phyloP scores from a whole-genome alignment of 1,139 yeast genomes.

The Petasospora fabianii region DNA sequence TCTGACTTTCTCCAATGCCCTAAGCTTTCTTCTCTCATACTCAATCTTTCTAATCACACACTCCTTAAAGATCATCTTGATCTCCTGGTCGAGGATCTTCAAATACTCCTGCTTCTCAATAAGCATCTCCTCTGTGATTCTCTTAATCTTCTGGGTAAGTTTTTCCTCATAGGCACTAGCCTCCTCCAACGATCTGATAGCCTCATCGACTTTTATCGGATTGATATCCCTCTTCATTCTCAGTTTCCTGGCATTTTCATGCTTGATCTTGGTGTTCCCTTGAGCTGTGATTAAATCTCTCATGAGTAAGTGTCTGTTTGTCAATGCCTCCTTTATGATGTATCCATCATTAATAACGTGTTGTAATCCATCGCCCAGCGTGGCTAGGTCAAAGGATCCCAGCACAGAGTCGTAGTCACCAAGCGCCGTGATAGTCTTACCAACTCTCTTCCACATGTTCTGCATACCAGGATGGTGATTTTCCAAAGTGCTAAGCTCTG shows the following conservation, averaged over 20 bases:
- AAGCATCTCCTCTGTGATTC: slow-evolving; percentile 84
- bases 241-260: slow-evolving; percentile 68
- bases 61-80: slow-evolving; percentile 52
- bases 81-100: slow-evolving; percentile 51
- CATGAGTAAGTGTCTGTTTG: slow-evolving; percentile 90
- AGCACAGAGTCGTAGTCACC: slow-evolving; percentile 78
- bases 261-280: slow-evolving; percentile 64
- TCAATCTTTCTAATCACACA: slow-evolving; percentile 74
- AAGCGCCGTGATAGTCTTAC: slow-evolving; percentile 61
- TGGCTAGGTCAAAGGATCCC: slow-evolving; percentile 70
- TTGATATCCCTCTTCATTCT: slow-evolving; percentile 74
- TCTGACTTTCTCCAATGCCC: slow-evolving; percentile 71
- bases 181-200: slow-evolving; percentile 71
- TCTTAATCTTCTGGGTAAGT: slow-evolving; percentile 66
- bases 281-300: slow-evolving; percentile 83
- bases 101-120: slow-evolving; percentile 62
- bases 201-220: slow-evolving; percentile 89
- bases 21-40: slow-evolving; percentile 77
- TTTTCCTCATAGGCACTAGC: slow-evolving; percentile 80
- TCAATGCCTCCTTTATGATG: slow-evolving; percentile 85
- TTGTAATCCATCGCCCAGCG: slow-evolving; percentile 72
- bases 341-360: slow-evolving; percentile 71
- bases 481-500: slow-evolving; percentile 48
- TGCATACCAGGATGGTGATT: slow-evolving; percentile 62
- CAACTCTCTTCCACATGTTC: slow-evolving; percentile 76